Evolutionary conservation across 495 filamentous ascomycete genomes (phyloP).

Genomic region (Sordaria brevicollis): DNA sequence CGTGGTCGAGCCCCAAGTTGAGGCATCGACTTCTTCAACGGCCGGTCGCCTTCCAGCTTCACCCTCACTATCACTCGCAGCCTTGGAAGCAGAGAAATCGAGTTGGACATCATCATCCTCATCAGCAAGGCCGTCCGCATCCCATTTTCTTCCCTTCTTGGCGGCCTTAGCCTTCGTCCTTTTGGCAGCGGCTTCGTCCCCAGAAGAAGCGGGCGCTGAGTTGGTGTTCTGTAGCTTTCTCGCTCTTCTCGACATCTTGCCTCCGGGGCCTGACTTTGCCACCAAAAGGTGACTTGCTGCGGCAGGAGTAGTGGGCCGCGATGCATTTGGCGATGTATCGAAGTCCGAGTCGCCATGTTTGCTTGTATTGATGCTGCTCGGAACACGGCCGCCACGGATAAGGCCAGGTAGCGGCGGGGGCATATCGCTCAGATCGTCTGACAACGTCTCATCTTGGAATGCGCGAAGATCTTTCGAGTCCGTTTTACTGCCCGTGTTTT

Average conservation of each 20-base stretch:
- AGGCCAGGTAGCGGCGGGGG: conserved; percentile 35
- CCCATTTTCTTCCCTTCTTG: conserved; percentile 87
- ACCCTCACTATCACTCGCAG: conserved; percentile 41
- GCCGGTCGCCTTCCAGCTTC: conserved; percentile 35
- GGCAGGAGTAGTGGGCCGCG: conserved; percentile 68
- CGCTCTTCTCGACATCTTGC: conserved; percentile 68
- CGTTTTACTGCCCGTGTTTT: conserved; percentile 34
- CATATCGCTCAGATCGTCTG: conserved; percentile 27
- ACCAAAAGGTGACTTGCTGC: conserved; percentile 53
- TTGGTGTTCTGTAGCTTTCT: conserved; percentile 58
- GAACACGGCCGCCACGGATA: conserved; percentile 16
- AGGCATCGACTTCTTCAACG: conserved; percentile 64
- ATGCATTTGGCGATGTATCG: conserved; percentile 61
- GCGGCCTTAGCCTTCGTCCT: conserved; percentile 50
- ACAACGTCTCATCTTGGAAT: conserved; percentile 32
- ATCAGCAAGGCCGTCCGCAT: conserved; percentile 76
- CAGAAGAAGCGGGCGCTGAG: conserved; percentile 65
- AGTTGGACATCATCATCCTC: conserved; percentile 73
- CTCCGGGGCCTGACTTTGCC: conserved; percentile 58
- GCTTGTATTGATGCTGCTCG: conserved; percentile 3
- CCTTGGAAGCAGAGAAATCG: conserved; percentile 66
- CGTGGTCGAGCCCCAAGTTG: conserved; percentile 74
- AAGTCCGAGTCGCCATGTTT: conserved; percentile 50
- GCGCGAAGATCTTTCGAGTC: conserved; percentile 18
- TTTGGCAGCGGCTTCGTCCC: conserved; percentile 57